phyloP scores from a whole-genome alignment of 768 basidiomycete species.

The Tubosaeta brunneosetosa region DNA sequence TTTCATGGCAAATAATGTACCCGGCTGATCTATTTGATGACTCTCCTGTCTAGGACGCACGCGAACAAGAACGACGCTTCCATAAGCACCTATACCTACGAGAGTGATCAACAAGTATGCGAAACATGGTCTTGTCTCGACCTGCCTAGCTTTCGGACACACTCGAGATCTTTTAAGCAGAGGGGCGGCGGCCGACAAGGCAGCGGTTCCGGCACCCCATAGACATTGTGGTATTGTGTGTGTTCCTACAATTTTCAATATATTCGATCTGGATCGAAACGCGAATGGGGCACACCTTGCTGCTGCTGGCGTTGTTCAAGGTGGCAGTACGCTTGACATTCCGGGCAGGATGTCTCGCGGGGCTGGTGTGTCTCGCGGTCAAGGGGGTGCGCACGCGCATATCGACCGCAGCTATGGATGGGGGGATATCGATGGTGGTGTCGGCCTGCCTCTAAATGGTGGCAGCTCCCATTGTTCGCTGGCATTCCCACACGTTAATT shows the following conservation, averaged over 20 bases:
- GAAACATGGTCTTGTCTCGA: background rate
- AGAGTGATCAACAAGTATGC: constrained; percentile 1
- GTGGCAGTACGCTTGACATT: background rate
- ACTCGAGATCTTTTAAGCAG: constrained; percentile 38
- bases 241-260: constrained; percentile 13
- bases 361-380: constrained; percentile 1
- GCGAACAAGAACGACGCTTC: constrained; percentile 40
- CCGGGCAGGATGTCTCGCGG: background rate
- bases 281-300: background rate
- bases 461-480: constrained; percentile 18
- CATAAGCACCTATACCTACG: constrained; percentile 40
- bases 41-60: constrained; percentile 25
- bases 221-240: constrained; percentile 6
- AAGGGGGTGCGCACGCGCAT: constrained; percentile 19
- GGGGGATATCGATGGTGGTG: background rate
- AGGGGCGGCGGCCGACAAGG: constrained; percentile 37
- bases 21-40: constrained; percentile 33
- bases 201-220: constrained; percentile 22
- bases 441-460: background rate
- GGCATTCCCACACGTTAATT: background rate
- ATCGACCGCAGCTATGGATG: background rate
- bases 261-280: background rate
- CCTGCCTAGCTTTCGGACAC: constrained; percentile 38
- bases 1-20: constrained; percentile 46
- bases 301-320: background rate